Evolutionary conservation across 805 yeast species (phyloP).

Genomic region (Isabelozyma gotoi): DNA sequence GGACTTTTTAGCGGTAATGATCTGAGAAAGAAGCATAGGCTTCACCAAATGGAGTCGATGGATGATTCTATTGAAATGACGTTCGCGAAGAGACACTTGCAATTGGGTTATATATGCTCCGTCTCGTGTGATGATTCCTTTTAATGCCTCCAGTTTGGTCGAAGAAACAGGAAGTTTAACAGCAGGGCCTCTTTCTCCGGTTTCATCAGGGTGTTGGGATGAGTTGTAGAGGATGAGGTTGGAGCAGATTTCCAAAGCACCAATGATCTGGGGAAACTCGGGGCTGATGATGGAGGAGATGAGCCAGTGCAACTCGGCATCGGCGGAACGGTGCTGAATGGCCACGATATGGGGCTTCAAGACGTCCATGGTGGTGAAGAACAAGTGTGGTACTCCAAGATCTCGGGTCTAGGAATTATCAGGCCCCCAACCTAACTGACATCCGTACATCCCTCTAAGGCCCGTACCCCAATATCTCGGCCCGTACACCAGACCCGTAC

Average conservation of each 20-base stretch:
- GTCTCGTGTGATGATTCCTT: constrained; percentile 59
- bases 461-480: no score
- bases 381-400: no score
- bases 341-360: not conserved
- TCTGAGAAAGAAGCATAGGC: constrained; percentile 42
- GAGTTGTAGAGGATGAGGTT: constrained; percentile 37
- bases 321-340: constrained; percentile 15
- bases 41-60: constrained; percentile 25
- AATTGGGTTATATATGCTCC: constrained; percentile 54
- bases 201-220: constrained; percentile 32
- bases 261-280: constrained; percentile 33
- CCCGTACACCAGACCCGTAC: not conserved
- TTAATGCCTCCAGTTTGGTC: constrained; percentile 52
- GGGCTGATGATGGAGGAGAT: constrained; percentile 18
- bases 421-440: no score
- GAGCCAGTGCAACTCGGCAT: constrained; percentile 35
- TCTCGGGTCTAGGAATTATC: no score
- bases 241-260: constrained; percentile 37
- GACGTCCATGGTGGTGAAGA: constrained; percentile 2
- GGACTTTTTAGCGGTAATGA: constrained; percentile 45
- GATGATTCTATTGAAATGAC: constrained; percentile 34
- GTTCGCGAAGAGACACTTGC: constrained; percentile 43
- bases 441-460: no score
- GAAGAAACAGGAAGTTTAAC: constrained; percentile 60
- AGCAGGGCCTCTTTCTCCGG: constrained; percentile 33